These are phyloP conservation scores for Jacaranda mimosifolia DNA, from an alignment of 257 asterid species.

Conservation along the genomic window DNA sequence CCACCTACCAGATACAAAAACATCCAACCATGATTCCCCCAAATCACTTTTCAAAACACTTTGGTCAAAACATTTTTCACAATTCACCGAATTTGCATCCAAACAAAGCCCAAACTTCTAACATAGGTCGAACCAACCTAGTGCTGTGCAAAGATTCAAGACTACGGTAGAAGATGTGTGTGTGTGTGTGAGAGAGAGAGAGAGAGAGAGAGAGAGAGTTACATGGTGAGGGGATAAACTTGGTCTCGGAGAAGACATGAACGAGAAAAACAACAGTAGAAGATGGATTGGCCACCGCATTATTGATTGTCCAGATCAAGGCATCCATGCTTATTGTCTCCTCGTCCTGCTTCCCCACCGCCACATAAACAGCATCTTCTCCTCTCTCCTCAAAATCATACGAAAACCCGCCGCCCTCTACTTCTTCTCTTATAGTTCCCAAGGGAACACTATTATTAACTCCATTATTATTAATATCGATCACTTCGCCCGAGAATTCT, in stretches of 20 bases:
- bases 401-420: conserved; percentile 39
- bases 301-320: conserved; percentile 57
- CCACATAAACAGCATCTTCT: conserved; percentile 59
- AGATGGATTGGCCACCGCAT: conserved; percentile 34
- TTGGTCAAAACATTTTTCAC: too few species aligned
- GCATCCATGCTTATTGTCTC: conserved; percentile 68
- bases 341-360: conserved; percentile 47
- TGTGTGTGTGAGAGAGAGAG: neutral
- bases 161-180: neutral
- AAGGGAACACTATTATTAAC: neutral
- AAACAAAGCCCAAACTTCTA: too few species aligned
- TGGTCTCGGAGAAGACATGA: conserved; percentile 69
- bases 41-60: too few species aligned
- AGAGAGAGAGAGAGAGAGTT: conserved; percentile 28
- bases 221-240: conserved; percentile 81
- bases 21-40: too few species aligned
- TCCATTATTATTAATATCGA: neutral
- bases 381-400: conserved; percentile 37
- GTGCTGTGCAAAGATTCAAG: too few species aligned
- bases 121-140: too few species aligned
- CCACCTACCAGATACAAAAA: too few species aligned
- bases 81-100: too few species aligned
- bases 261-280: conserved; percentile 60
- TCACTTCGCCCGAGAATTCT: conserved; percentile 13
- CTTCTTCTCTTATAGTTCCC: conserved; percentile 44